Evolutionary conservation across 768 basidiomycete species (phyloP).

Genomic region (Mycena floridula): DNA sequence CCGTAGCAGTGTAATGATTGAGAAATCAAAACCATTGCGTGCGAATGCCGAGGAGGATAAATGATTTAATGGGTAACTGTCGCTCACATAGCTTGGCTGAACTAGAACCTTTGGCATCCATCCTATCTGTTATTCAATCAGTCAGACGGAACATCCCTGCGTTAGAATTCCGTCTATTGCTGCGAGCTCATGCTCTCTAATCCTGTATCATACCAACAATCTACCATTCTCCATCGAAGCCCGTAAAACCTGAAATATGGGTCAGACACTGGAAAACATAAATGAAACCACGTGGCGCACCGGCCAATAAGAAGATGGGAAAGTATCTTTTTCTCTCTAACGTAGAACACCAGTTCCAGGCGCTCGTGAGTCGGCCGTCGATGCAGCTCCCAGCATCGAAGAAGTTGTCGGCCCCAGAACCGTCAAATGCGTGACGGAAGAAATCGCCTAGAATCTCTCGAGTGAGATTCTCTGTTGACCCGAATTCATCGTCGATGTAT

Average conservation of each 20-base stretch:
- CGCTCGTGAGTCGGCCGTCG: constrained; percentile 81
- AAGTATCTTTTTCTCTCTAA: constrained; percentile 87
- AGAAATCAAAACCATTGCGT: too few relatives aligned
- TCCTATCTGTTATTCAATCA: too few relatives aligned
- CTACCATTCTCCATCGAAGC: constrained; percentile 86
- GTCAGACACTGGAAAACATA: neutral
- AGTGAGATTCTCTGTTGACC: constrained; percentile 61
- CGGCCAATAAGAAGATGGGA: constrained; percentile 69
- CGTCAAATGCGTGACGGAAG: constrained; percentile 85
- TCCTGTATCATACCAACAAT: constrained; percentile 1
- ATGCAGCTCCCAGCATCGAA: constrained; percentile 85
- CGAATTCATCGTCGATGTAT: constrained; percentile 81
- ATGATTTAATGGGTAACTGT: too few relatives aligned
- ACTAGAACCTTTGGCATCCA: too few relatives aligned
- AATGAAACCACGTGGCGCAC: constrained; percentile 30
- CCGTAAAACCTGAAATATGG: constrained; percentile 56
- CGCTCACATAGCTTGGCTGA: too few relatives aligned
- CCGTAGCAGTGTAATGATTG: constrained; percentile 16
- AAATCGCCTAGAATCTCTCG: constrained; percentile 77
- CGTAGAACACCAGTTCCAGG: constrained; percentile 88
- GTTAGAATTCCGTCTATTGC: neutral
- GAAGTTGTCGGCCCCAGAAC: constrained; percentile 88
- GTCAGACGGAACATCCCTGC: too few relatives aligned
- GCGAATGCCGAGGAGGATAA: too few relatives aligned
- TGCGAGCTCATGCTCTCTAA: neutral